A percentile compares a stretch with the other conserved stretches of the same genome.
Conservation (phyloP, 2,329 filamentous ascomycete genomes). For the Fusarium lateritium region DNA sequence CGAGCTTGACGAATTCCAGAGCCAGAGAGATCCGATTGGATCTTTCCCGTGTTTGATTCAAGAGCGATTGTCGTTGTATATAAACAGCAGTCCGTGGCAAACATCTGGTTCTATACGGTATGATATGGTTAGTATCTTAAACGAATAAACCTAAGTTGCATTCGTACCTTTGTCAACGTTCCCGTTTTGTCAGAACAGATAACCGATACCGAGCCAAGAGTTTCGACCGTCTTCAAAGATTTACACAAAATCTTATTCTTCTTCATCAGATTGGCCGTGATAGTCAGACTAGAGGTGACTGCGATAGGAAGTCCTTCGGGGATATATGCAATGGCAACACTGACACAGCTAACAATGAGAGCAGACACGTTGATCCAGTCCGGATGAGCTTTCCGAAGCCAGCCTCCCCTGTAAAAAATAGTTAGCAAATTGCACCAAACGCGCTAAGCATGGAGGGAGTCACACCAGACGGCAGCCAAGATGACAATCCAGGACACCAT, state of each 20-base stretch:
- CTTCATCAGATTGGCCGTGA: conserved; percentile 82
- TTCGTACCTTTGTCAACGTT: conserved; percentile 66
- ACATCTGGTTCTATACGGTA: conserved; percentile 77
- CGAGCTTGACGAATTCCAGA: conserved; percentile 70
- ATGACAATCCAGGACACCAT: conserved; percentile 77
- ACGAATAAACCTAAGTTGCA: conserved; percentile 1
- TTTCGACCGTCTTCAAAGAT: conserved; percentile 83
- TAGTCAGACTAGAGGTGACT: conserved; percentile 78
- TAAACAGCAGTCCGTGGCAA: conserved; percentile 77
- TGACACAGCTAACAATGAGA: conserved; percentile 81
- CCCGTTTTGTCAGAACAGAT: conserved; percentile 86
- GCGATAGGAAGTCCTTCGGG: conserved; percentile 81
- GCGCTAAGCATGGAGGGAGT: not conserved
- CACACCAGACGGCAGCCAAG: conserved; percentile 76
- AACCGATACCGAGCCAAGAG: conserved; percentile 78
- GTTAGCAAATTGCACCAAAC: no score
- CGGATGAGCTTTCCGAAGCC: conserved; percentile 76
- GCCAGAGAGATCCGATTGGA: conserved; percentile 44
- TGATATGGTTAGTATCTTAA: conserved; percentile 3
- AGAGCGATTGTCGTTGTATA: conserved; percentile 63
- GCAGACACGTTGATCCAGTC: conserved; percentile 80
- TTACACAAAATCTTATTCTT: conserved; percentile 85
- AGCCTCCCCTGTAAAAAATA: conserved; percentile 68
- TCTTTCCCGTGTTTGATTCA: conserved; percentile 61
- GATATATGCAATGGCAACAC: conserved; percentile 80